Conservation (phyloP, 75 land plant genomes). For the Selaginella tamariscina region DNA sequence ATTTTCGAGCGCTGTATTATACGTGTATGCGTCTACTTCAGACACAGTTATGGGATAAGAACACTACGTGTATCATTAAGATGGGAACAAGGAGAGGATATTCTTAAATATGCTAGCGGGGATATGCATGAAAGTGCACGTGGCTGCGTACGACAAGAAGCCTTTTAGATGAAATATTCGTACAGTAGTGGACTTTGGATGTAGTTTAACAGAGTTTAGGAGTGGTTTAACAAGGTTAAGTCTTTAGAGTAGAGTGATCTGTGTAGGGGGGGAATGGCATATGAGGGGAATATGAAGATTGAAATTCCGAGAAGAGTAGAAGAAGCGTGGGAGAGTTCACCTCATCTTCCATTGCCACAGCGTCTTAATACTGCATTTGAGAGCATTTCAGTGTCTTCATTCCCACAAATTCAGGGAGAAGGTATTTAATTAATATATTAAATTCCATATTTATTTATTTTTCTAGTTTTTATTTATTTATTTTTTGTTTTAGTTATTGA, state of each 20-base stretch:
- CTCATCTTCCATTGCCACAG: conserved; percentile 6
- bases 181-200: too few species aligned
- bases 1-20: not conserved
- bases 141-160: too few species aligned
- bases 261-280: too few species aligned
- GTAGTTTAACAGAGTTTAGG: too few species aligned
- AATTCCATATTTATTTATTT: not conserved
- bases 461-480: not conserved
- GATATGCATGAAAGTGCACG: too few species aligned
- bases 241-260: too few species aligned
- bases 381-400: conserved; percentile 56
- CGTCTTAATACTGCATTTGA: conserved; percentile 85
- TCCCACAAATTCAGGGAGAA: conserved; percentile 44
- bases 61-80: not conserved
- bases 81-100: too few species aligned
- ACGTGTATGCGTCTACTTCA: not conserved
- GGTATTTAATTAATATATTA: conserved; percentile 21
- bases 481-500: conserved; percentile 44
- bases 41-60: not conserved
- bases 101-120: too few species aligned
- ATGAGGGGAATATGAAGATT: not conserved
- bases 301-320: not conserved
- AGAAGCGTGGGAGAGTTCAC: not conserved
- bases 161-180: too few species aligned
- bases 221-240: too few species aligned